Base-by-base conservation (phyloP, 768 basidiomycete species). In the Calvatia gigantea region DNA sequence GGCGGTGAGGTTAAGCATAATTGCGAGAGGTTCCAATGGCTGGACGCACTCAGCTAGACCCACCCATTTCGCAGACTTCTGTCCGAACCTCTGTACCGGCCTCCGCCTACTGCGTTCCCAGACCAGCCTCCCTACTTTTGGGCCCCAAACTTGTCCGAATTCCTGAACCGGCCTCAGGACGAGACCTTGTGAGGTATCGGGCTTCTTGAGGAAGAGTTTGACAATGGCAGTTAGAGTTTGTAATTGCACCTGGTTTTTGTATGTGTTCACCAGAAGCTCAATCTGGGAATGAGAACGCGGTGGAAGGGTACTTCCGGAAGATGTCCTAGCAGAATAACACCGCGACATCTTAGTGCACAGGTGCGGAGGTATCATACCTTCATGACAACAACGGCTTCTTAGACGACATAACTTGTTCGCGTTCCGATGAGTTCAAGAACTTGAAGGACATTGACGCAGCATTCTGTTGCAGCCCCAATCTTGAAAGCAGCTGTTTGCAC, bases 361-460 rank as follows among this genome's bases (percentile, higher is more conserved):
- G 9, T 48, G 28, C 46, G 27, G 31, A 54, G 33, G 49, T 14
- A 3, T 56, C 76, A 46, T 47, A 93, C 95, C 84, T 98, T 98
- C 91, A 99, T 97, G 1, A 99, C 94, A 2, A 99, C 94, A 3
- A 98, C 91, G 1, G 94, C 94, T 71, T 99, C 96, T 67, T 98
- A 97, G 2, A 98, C 95, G 31, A 99, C 94, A 66, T 98, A 99
- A 75, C 89, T 95, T 38, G 98, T 91, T 8, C 94, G 82, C 0
- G 95, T 96, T 32, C 80, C 85, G 54, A 98, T 98, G 57, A 99
- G 80, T 15, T 98, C 96, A 50, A 99, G 73, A n/a, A n/a, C n/a
- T n/a, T n/a, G n/a, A 33, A 99, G 74, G 2, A 97, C 94, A 61
- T 93, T 90, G 21, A 98, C 94, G 64, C 97, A 98, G 64, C 91